A percentile compares a stretch with the other conserved stretches of the same genome.
Conservation (phyloP, 192 early-diverging fungal species). For the Diversispora epigaea region DNA sequence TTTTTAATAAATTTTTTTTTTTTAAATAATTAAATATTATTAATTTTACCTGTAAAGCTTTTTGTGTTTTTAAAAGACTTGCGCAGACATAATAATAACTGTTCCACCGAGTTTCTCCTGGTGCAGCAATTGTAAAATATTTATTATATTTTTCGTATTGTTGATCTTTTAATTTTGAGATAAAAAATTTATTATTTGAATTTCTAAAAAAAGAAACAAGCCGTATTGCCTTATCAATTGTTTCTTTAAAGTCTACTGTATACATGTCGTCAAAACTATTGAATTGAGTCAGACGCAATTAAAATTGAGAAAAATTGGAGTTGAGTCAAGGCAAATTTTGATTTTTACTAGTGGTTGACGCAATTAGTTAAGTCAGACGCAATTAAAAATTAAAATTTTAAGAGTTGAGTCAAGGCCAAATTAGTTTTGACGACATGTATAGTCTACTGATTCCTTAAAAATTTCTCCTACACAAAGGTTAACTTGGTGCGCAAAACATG, state of each 20-base stretch:
- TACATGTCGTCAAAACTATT: neutral
- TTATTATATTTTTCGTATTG: neutral
- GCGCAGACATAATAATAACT: neutral
- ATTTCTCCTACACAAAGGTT: neutral
- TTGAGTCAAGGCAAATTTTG: too few species aligned
- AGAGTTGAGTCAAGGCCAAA: too few species aligned
- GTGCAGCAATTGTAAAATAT: neutral
- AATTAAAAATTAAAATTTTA: too few species aligned
- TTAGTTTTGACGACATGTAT: neutral
- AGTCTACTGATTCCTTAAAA: neutral
- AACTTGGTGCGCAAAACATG: neutral
- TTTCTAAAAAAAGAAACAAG: too few species aligned
- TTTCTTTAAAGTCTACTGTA: too few species aligned
- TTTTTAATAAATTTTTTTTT: neutral
- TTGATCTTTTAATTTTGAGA: neutral
- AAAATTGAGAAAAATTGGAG: too few species aligned
- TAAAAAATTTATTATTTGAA: conserved; percentile 9
- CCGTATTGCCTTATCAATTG: too few species aligned
- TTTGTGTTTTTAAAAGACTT: neutral
- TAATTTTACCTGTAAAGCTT: neutral
- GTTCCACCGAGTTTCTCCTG: neutral
- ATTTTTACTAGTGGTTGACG: too few species aligned
- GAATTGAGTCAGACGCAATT: too few species aligned
- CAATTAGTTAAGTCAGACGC: too few species aligned
- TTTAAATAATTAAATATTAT: neutral